phyloP scores from a whole-genome alignment of 2,329 filamentous ascomycete genomes.

The Alternaria hordeiaustralica region DNA sequence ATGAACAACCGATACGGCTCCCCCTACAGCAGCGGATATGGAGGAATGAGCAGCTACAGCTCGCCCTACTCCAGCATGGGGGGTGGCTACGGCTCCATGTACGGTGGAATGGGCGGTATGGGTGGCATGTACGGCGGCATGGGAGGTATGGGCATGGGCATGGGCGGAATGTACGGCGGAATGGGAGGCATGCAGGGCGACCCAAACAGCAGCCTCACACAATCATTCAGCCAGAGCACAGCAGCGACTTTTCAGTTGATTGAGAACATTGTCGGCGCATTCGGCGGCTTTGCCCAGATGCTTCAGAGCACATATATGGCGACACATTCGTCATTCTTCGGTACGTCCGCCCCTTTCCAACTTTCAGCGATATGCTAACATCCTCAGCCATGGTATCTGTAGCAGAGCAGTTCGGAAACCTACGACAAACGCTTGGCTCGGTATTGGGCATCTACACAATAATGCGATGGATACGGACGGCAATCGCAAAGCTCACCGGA shows the following conservation, averaged over 20 bases:
- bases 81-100: constrained; percentile 50
- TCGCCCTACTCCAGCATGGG: constrained; percentile 63
- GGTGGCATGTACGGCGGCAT: constrained; percentile 44
- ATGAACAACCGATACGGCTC: constrained; percentile 63
- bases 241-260: constrained; percentile 98
- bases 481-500: constrained; percentile 91
- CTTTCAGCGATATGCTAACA: constrained; percentile 18
- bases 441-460: constrained; percentile 94
- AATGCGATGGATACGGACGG: constrained; percentile 90
- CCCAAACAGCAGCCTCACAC: constrained; percentile 92
- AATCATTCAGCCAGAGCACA: constrained; percentile 92
- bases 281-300: constrained; percentile 98
- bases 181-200: constrained; percentile 55
- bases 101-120: constrained; percentile 51
- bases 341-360: constrained; percentile 59
- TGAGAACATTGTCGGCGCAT: constrained; percentile 93
- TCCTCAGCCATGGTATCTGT: constrained; percentile 87
- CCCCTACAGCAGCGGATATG: constrained; percentile 56
- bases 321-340: constrained; percentile 97
- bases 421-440: constrained; percentile 91
- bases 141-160: constrained; percentile 46
- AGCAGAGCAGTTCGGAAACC: constrained; percentile 93
- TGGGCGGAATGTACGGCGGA: constrained; percentile 58
- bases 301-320: constrained; percentile 99
- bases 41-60: constrained; percentile 61